phyloP scores from a whole-genome alignment of 106 monocot genomes.

The Dioscorea alata region DNA sequence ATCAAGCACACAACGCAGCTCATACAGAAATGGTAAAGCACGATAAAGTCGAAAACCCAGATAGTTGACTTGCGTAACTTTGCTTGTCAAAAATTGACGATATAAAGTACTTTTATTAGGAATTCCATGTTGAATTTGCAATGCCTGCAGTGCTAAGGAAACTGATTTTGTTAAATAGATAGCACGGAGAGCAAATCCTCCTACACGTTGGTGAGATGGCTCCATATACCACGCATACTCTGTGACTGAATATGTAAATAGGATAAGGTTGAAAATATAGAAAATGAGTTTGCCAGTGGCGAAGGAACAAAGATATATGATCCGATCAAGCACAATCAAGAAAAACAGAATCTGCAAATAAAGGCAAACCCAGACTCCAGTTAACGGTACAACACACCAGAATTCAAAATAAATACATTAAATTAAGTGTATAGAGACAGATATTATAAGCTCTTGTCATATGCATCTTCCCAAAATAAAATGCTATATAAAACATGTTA shows the following conservation, averaged over 20 bases:
- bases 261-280: constrained; percentile 77
- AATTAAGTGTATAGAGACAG: too few relatives aligned
- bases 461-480: too few relatives aligned
- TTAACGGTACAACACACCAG: neutral
- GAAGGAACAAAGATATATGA: constrained; percentile 91
- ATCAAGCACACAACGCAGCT: constrained; percentile 94
- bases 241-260: constrained; percentile 93
- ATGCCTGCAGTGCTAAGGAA: constrained; percentile 82
- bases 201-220: constrained; percentile 49
- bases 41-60: constrained; percentile 92
- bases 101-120: constrained; percentile 87
- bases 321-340: constrained; percentile 90
- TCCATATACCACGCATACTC: constrained; percentile 88
- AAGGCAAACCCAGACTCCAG: neutral
- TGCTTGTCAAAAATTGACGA: constrained; percentile 83
- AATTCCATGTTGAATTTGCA: constrained; percentile 85
- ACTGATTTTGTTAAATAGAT: constrained; percentile 86
- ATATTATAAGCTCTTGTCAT: too few relatives aligned
- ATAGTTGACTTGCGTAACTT: constrained; percentile 84
- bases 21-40: constrained; percentile 92
- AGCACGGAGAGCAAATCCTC: constrained; percentile 86
- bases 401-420: neutral
- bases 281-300: constrained; percentile 69
- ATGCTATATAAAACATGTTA: too few relatives aligned
- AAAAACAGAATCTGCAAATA: constrained; percentile 81